phyloP scores from a whole-genome alignment of 2,329 filamentous ascomycete species.

The Claviceps purpurea region DNA sequence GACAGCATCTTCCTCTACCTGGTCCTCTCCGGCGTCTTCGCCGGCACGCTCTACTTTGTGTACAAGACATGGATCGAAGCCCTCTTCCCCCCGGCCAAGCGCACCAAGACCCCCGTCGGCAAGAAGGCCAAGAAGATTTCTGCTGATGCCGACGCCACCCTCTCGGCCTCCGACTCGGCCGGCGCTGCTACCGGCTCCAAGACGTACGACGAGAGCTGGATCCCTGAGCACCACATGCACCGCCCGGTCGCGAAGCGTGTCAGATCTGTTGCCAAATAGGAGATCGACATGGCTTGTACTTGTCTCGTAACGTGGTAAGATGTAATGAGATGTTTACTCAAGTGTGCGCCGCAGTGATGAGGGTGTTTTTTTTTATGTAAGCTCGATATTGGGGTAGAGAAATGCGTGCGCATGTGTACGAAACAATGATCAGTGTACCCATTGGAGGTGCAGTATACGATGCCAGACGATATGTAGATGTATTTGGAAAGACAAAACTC shows the following conservation, averaged over 20 bases:
- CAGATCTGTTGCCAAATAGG: slow-evolving; percentile 43
- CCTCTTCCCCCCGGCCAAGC: slow-evolving; percentile 84
- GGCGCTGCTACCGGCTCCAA: slow-evolving; percentile 56
- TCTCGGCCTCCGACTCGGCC: slow-evolving; percentile 58
- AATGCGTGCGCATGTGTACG: too few species aligned
- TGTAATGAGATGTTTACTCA: too few species aligned
- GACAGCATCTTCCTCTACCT: slow-evolving; percentile 91
- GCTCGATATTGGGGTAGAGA: too few species aligned
- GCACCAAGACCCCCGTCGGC: slow-evolving; percentile 36
- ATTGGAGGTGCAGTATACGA: too few species aligned
- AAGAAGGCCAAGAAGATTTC: slow-evolving; percentile 53
- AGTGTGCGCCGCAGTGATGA: too few species aligned
- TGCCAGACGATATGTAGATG: too few species aligned
- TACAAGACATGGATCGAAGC: slow-evolving; percentile 97
- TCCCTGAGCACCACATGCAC: slow-evolving; percentile 78
- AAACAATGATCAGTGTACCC: too few species aligned
- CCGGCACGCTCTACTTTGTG: slow-evolving; percentile 80
- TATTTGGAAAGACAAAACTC: too few species aligned
- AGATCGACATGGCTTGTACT: neutral
- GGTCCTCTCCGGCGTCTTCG: slow-evolving; percentile 68
- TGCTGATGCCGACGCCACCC: slow-evolving; percentile 44
- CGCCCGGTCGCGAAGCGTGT: slow-evolving; percentile 60
- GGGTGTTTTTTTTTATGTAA: too few species aligned
- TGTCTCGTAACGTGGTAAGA: neutral
- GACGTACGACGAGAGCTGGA: slow-evolving; percentile 86